phyloP scores from a whole-genome alignment of 1,284 basidiomycete genomes.

The Fomitiporia mediterranea region DNA sequence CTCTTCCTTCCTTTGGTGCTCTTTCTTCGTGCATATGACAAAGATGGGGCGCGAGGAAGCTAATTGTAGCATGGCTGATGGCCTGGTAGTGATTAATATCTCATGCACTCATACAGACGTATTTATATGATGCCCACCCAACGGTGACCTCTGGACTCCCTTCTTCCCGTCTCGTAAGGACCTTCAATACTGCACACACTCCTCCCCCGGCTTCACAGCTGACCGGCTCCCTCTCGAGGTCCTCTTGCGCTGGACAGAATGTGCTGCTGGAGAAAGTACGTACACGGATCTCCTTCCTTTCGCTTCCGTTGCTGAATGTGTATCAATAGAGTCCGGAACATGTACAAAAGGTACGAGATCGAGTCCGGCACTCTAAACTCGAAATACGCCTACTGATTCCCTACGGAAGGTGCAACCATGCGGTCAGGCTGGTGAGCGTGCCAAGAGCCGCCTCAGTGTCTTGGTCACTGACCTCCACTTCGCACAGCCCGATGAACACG shows the following conservation, averaged over 20 bases:
- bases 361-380: background rate
- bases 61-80: constrained; percentile 5
- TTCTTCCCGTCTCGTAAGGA: background rate
- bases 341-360: constrained; percentile 11
- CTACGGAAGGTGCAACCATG: constrained; percentile 14
- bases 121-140: constrained; percentile 3
- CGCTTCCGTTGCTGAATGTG: background rate
- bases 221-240: background rate
- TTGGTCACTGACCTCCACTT: background rate
- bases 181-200: background rate
- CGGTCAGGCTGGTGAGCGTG: constrained; percentile 11
- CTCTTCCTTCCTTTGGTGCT: constrained; percentile 4
- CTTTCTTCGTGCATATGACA: constrained; percentile 17
- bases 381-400: background rate
- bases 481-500: constrained; percentile 20
- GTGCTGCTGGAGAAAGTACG: constrained; percentile 21
- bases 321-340: constrained; percentile 15
- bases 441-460: background rate
- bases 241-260: background rate
- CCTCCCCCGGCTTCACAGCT: background rate
- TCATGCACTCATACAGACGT: background rate
- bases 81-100: constrained; percentile 2
- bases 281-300: background rate
- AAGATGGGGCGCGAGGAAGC: background rate
- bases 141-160: background rate